Evolutionary conservation across 169 alveolate genomes (phyloP).

Genomic region (Amoebophrya sp.): DNA sequence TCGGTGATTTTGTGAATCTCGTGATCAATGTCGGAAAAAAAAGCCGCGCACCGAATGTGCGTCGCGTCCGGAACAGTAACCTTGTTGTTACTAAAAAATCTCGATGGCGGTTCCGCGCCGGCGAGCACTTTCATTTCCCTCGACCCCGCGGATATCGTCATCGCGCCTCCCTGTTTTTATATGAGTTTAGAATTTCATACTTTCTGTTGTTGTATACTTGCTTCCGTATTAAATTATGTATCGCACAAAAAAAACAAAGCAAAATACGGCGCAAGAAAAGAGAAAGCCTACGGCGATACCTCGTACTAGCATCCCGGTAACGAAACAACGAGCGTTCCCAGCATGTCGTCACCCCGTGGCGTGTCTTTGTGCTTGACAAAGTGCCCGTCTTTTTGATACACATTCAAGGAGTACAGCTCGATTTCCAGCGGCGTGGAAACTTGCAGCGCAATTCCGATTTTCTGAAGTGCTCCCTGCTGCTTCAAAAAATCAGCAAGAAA

Average conservation of each 20-base stretch:
- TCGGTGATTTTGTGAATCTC: background rate
- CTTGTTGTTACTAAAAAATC: background rate
- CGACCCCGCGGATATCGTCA: no score
- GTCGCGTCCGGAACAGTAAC: background rate
- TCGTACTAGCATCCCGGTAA: no score
- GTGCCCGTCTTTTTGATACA: conserved; percentile 7
- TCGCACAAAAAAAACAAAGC: no score
- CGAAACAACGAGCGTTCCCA: background rate
- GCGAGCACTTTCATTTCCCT: background rate
- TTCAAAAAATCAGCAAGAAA: background rate
- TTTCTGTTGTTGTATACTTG: no score
- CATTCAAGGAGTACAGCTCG: conserved; percentile 23
- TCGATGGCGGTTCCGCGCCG: background rate
- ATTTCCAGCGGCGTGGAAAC: background rate
- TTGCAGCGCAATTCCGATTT: background rate
- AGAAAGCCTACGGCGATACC: no score
- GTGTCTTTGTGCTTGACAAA: conserved; percentile 31
- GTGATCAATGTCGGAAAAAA: conserved; percentile 19
- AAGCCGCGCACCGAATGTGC: background rate
- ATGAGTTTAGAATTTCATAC: no score
- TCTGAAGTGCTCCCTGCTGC: background rate
- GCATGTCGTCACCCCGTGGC: conserved; percentile 30
- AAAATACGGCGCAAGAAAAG: no score
- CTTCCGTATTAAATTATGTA: no score
- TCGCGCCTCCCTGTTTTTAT: no score